Evolutionary conservation across 2,329 filamentous ascomycete genomes (phyloP), one percentile per base, ranked within the genome.

Genomic region (Lachnellula cervina): DNA sequence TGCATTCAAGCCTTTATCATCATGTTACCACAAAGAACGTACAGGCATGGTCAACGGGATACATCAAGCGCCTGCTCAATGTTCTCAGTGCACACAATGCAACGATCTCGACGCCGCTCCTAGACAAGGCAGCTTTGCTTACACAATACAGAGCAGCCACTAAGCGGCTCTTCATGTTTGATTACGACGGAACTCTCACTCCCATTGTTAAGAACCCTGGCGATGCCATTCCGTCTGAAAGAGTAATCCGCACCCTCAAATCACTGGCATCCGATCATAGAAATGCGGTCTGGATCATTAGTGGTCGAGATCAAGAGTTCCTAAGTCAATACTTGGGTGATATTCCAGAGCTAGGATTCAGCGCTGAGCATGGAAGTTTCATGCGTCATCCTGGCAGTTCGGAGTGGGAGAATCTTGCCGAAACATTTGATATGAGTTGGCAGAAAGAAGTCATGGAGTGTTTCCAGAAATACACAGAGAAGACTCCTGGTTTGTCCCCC

Each of bases 261-360:
- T 80, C 82, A 11, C 79, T 99, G 43, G 88, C 92, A 0, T 80
- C 87, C 0, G 90, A 97, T 68, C 83, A 87, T 16, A 79, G 79
- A 55, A 99, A 97, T 67, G 81, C 85, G 1, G 91, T 99, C n/a
- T 99, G 94, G 94, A 96, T 99, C 69, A 97, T 99, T 67, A 96
- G 90, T 52, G 94, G 94, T 11, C 86, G 94, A 61, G 93, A 97
- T 67, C 91, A 96, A 69, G 87, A 87, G 7, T 99, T 99, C 74
- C 75, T 99, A 57, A 84, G 88, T 62, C 87, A 95, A 63, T 92
- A 93, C 76, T 85, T 97, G 70, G 94, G 93, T n/a, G 88, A 96
- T 72, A 96, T 97, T 62, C 72, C 83, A 1, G 85, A 89, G 68
- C 78, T 99, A 13, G 94, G 94, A n/a, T 87, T 99, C 68, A 96